Conservation (phyloP, 768 basidiomycete species). For the Melanogaster broomeanus region DNA sequence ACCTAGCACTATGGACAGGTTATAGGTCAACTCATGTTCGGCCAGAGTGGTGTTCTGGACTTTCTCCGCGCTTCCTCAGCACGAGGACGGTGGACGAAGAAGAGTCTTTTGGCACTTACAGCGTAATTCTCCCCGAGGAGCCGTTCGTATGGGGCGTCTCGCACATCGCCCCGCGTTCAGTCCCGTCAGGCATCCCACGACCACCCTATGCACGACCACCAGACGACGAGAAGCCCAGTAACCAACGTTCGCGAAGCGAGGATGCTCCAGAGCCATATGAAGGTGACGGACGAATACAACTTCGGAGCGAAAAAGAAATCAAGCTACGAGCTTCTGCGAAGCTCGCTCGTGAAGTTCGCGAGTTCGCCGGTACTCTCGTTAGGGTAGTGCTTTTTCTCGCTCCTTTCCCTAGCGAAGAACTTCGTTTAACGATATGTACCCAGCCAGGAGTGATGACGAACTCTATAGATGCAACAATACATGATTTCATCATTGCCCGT, state of each 20-base stretch:
- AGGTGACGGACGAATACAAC: slow-evolving; percentile 41
- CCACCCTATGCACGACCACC: slow-evolving; percentile 51
- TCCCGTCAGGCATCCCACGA: slow-evolving; percentile 55
- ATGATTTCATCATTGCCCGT: slow-evolving; percentile 65
- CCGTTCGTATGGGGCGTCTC: slow-evolving; percentile 64
- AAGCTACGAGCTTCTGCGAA: slow-evolving; percentile 53
- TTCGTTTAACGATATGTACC: not conserved
- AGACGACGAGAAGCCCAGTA: not conserved
- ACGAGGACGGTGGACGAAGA: slow-evolving; percentile 3
- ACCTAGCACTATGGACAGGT: not conserved
- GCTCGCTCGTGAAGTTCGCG: slow-evolving; percentile 58
- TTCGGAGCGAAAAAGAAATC: slow-evolving; percentile 55
- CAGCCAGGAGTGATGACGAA: slow-evolving; percentile 77
- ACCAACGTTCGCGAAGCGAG: not conserved
- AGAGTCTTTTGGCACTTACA: slow-evolving; percentile 52
- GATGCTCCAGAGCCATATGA: slow-evolving; percentile 6
- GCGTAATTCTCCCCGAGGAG: slow-evolving; percentile 64
- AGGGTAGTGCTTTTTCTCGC: slow-evolving; percentile 37
- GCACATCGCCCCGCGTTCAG: slow-evolving; percentile 56
- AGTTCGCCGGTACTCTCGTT: slow-evolving; percentile 54
- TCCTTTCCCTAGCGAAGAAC: not conserved
- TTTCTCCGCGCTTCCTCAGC: slow-evolving; percentile 6
- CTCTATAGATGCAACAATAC: slow-evolving; percentile 69
- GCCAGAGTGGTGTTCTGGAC: not conserved
- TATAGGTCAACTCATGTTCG: not conserved